phyloP scores from a whole-genome alignment of 2,329 filamentous ascomycete genomes.

The Colletotrichum higginsianum region DNA sequence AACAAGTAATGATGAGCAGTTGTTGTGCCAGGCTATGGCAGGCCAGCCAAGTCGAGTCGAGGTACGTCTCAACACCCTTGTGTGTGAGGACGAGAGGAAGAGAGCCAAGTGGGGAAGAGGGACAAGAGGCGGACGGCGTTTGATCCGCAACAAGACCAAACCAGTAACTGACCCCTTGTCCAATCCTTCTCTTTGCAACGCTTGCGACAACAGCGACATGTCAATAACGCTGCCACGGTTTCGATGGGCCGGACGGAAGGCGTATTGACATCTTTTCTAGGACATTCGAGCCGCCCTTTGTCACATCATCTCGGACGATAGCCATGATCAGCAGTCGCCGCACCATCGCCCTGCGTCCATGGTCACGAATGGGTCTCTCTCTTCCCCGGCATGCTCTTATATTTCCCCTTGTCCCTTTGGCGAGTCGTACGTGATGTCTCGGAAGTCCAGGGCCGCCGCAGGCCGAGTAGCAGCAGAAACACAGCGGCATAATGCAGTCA shows the following conservation, averaged over 20 bases:
- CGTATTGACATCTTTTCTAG: background rate
- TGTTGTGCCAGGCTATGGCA: background rate
- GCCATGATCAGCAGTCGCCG: slow-evolving; percentile 13
- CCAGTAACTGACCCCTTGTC: slow-evolving; percentile 21
- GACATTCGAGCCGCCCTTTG: slow-evolving; percentile 1
- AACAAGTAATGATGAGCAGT: background rate
- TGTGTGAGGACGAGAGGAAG: background rate
- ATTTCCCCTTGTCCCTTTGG: slow-evolving; percentile 5
- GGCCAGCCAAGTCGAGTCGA: background rate
- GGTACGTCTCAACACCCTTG: background rate
- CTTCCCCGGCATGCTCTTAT: background rate
- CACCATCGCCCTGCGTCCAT: background rate
- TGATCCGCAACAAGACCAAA: slow-evolving; percentile 44
- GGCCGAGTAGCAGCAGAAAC: slow-evolving; percentile 27
- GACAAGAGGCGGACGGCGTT: slow-evolving; percentile 36
- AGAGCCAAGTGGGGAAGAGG: no score
- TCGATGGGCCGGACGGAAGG: background rate
- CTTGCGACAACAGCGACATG: slow-evolving; percentile 21
- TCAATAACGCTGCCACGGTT: background rate
- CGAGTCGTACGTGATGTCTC: slow-evolving; percentile 19
- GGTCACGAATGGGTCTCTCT: background rate
- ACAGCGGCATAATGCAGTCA: slow-evolving; percentile 25
- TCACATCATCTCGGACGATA: slow-evolving; percentile 25
- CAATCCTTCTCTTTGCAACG: slow-evolving; percentile 20
- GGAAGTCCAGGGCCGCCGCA: slow-evolving; percentile 16